These are phyloP conservation scores for Trichophyton schoenleinii DNA, from an alignment of 2,329 filamentous ascomycete genomes.

Conservation along the genomic window DNA sequence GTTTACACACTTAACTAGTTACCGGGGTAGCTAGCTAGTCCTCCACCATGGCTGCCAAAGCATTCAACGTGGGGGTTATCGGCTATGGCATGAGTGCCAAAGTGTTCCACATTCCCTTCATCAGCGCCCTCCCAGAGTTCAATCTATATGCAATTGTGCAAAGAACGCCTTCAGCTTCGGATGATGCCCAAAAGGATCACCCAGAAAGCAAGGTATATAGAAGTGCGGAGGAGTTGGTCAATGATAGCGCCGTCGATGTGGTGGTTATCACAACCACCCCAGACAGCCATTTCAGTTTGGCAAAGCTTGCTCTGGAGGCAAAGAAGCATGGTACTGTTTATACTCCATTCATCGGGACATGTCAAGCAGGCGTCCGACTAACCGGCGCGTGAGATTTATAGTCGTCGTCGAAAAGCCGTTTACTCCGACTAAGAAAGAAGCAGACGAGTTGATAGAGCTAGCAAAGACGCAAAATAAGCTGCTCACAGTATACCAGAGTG, in stretches of 20 bases:
- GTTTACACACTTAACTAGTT: neutral
- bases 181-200: slow-evolving; percentile 58
- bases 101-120: slow-evolving; percentile 72
- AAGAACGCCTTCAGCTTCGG: slow-evolving; percentile 49
- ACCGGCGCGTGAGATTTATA: slow-evolving; percentile 13
- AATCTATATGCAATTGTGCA: slow-evolving; percentile 65
- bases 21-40: no score
- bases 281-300: slow-evolving; percentile 54
- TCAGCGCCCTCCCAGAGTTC: slow-evolving; percentile 51
- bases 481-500: slow-evolving; percentile 58
- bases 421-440: slow-evolving; percentile 57
- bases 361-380: neutral
- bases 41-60: slow-evolving; percentile 29
- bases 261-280: slow-evolving; percentile 62
- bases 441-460: slow-evolving; percentile 47
- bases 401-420: slow-evolving; percentile 77
- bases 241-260: slow-evolving; percentile 54
- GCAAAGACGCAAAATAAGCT: slow-evolving; percentile 41
- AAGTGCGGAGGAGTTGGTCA: slow-evolving; percentile 48
- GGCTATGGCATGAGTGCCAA: slow-evolving; percentile 58
- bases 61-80: slow-evolving; percentile 46
- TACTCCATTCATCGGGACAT: no score
- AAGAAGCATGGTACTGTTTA: slow-evolving; percentile 50
- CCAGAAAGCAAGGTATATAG: slow-evolving; percentile 53
- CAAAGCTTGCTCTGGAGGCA: slow-evolving; percentile 51